phyloP scores from a whole-genome alignment of 129 eudicot genomes.

The Kitagawia praeruptora region DNA sequence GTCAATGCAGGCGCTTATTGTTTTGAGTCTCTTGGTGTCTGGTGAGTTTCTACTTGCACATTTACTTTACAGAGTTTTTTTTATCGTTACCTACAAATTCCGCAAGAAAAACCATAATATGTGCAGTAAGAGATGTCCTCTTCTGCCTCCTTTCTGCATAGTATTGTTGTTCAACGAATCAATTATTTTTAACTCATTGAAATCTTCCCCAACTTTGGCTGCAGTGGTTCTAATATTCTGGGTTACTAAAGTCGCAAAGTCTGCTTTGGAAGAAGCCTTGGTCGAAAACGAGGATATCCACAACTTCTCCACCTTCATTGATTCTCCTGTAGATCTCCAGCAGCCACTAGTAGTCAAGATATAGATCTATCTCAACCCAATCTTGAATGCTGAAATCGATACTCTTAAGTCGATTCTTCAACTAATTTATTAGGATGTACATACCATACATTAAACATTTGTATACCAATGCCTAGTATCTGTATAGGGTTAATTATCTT shows the following conservation, averaged over 20 bases:
- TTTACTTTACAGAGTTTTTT: neutral
- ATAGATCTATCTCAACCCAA: constrained; percentile 23
- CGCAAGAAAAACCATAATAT: neutral
- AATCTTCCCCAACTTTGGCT: constrained; percentile 11
- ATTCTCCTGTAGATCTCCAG: constrained; percentile 37
- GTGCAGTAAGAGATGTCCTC: neutral
- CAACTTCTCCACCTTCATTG: constrained; percentile 24
- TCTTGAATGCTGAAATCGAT: constrained; percentile 13
- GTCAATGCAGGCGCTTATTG: constrained; percentile 44
- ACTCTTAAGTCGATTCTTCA: neutral
- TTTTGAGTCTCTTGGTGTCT: constrained; percentile 47
- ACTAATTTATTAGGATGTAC: neutral
- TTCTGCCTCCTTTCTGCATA: neutral
- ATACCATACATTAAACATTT: neutral
- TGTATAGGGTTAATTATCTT: too few species aligned
- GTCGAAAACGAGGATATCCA: constrained; percentile 50
- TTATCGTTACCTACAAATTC: neutral
- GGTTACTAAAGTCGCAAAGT: constrained; percentile 71
- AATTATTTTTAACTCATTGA: neutral
- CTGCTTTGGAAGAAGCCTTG: constrained; percentile 72
- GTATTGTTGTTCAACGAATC: neutral
- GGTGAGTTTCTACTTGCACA: constrained; percentile 38
- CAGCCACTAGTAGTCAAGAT: constrained; percentile 35
- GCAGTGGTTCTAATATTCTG: constrained; percentile 53
- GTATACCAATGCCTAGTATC: neutral